phyloP scores from a whole-genome alignment of 495 filamentous ascomycete genomes.

The Lichenothelia convexa region DNA sequence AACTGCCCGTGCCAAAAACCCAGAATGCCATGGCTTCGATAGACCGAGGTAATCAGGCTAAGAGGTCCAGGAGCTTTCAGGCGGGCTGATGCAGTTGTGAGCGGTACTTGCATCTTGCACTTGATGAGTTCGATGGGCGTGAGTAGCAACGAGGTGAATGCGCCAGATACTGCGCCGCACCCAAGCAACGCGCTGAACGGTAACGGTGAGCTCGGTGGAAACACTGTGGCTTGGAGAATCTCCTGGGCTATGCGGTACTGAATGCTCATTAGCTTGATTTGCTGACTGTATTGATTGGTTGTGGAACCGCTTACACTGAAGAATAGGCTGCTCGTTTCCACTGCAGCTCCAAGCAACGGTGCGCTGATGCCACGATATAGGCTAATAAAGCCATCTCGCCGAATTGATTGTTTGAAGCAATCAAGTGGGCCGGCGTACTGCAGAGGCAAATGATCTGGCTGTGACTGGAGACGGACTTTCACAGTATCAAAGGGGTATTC shows the following conservation, averaged over 20 bases:
- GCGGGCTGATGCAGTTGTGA: conserved; percentile 13
- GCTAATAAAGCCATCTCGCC: conserved; percentile 50
- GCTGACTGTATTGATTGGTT: too few species aligned
- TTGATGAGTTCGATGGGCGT: conserved; percentile 96
- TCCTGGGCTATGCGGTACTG: conserved; percentile 51
- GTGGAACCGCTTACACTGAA: conserved; percentile 42
- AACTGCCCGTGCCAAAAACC: conserved; percentile 94
- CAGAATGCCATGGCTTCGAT: conserved; percentile 54
- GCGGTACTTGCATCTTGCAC: conserved; percentile 86
- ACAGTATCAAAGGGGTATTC: conserved; percentile 98
- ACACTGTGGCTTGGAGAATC: conserved; percentile 2
- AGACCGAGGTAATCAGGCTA: conserved; percentile 53
- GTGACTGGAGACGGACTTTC: conserved; percentile 70
- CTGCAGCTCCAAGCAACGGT: conserved; percentile 74
- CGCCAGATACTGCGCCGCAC: conserved; percentile 72
- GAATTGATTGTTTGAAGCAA: conserved; percentile 76
- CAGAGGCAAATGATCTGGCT: conserved; percentile 65
- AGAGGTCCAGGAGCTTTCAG: conserved; percentile 29
- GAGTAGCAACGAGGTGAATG: conserved; percentile 72
- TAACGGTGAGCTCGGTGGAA: conserved; percentile 21
- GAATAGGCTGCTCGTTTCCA: conserved; percentile 88
- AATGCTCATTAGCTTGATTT: conserved; percentile 3
- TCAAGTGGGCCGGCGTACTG: conserved; percentile 78
- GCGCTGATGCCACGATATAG: conserved; percentile 90
- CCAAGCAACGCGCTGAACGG: conserved; percentile 54